A percentile compares a stretch with the other conserved stretches of the same genome.
These are phyloP conservation scores for Claviceps purpurea DNA, from an alignment of 2,329 filamentous ascomycete genomes.

Conservation along the genomic window DNA sequence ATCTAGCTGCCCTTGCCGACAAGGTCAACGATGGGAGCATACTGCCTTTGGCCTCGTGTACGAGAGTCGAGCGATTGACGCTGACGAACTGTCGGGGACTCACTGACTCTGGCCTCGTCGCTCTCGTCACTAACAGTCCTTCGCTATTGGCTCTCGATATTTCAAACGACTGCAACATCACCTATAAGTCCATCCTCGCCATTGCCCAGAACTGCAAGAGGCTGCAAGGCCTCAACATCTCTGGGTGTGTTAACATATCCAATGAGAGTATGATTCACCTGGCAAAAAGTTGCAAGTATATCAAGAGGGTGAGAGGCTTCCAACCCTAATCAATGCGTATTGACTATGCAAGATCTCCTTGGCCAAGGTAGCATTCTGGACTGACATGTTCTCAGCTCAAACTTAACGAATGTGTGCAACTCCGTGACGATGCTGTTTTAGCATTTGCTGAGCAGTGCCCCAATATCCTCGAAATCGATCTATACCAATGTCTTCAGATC, in stretches of 20 bases:
- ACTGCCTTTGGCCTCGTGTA: constrained; percentile 68
- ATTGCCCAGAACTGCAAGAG: constrained; percentile 72
- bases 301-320: constrained; percentile 60
- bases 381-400: constrained; percentile 49
- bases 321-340: too few relatives aligned
- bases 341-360: not conserved
- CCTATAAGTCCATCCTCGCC: constrained; percentile 63
- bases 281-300: constrained; percentile 67
- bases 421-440: constrained; percentile 69
- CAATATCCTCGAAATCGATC: constrained; percentile 90
- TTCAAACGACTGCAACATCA: constrained; percentile 71
- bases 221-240: constrained; percentile 87
- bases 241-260: constrained; percentile 69
- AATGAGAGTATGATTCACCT: constrained; percentile 74
- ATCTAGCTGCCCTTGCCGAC: constrained; percentile 65
- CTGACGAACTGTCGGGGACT: constrained; percentile 78
- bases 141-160: constrained; percentile 84
- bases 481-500: constrained; percentile 72
- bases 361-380: not conserved
- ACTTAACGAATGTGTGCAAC: constrained; percentile 79
- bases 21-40: constrained; percentile 82
- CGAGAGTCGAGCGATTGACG: constrained; percentile 82
- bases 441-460: constrained; percentile 81
- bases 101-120: constrained; percentile 70
- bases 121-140: constrained; percentile 64